A percentile compares a stretch with the other conserved stretches of the same genome.
Conservation (phyloP, 164 flowering plant genomes). For the Santalum album region DNA sequence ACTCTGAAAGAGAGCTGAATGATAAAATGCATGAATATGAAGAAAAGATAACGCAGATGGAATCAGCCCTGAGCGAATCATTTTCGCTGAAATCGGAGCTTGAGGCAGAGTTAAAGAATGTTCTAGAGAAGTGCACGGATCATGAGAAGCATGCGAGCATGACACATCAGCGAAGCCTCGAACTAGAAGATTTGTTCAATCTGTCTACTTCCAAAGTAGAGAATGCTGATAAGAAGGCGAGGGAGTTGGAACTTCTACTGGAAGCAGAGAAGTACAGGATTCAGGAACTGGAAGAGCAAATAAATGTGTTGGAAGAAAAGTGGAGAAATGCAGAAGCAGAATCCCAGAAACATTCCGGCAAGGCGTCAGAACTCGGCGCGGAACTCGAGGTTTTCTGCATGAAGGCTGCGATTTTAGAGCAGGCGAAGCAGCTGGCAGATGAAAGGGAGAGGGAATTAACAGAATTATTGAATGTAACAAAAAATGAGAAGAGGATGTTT, state of each 20-base stretch:
- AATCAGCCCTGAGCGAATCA: slow-evolving; percentile 37
- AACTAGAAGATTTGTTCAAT: slow-evolving; percentile 69
- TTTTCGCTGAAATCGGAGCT: slow-evolving; percentile 40
- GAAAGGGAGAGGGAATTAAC: slow-evolving; percentile 57
- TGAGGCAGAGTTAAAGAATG: slow-evolving; percentile 50
- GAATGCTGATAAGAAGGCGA: slow-evolving; percentile 45
- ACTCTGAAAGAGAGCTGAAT: slow-evolving; percentile 44
- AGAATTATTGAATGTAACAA: slow-evolving; percentile 30
- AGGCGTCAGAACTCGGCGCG: slow-evolving; percentile 43
- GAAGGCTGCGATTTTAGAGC: slow-evolving; percentile 53
- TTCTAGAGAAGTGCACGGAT: slow-evolving; percentile 40
- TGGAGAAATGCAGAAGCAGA: slow-evolving; percentile 47
- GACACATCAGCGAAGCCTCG: slow-evolving; percentile 56
- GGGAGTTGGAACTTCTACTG: slow-evolving; percentile 59
- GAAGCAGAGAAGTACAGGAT: slow-evolving; percentile 58
- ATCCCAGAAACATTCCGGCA: slow-evolving; percentile 28
- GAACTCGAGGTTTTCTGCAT: slow-evolving; percentile 51
- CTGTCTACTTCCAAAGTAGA: slow-evolving; percentile 54
- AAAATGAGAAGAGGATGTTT: slow-evolving; percentile 49
- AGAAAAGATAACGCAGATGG: slow-evolving; percentile 39
- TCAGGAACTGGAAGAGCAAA: slow-evolving; percentile 74
- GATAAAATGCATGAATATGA: slow-evolving; percentile 33
- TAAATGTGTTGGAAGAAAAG: slow-evolving; percentile 44
- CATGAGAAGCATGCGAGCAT: slow-evolving; percentile 61
- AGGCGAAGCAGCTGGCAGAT: slow-evolving; percentile 38